Percentiles rank a stretch among this genome's conserved stretches.
phyloP scores from a whole-genome alignment of 225 moss, liverwort and hornwort species.

The Physcomitrellopsis africana region DNA sequence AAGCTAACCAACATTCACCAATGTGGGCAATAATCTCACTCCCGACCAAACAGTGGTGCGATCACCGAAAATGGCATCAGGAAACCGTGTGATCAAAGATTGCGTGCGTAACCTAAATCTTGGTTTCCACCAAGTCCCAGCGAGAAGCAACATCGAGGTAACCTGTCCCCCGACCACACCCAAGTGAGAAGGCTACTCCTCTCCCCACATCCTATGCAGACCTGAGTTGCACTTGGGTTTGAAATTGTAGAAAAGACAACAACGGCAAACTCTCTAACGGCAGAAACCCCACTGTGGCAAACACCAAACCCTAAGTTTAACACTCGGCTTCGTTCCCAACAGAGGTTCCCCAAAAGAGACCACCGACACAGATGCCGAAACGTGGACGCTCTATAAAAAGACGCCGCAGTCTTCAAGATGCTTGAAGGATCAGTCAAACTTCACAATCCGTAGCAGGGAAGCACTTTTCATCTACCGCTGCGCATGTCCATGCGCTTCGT shows the following conservation, averaged over 20 bases:
- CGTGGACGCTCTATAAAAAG: not conserved
- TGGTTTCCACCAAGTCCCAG: conserved; percentile 12
- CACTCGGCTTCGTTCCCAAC: not conserved
- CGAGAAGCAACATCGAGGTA: conserved; percentile 11
- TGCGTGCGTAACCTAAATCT: conserved; percentile 15
- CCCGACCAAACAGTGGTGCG: not conserved
- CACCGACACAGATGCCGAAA: conserved; percentile 9
- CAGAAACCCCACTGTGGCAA: conserved; percentile 13
- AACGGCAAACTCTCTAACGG: not conserved
- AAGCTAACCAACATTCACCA: not conserved
- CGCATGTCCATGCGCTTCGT: not conserved
- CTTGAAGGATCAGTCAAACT: not conserved
- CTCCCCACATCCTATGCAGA: not conserved
- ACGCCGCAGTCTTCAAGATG: not conserved
- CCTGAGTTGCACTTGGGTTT: conserved; percentile 2
- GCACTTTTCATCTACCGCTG: too few relatives aligned
- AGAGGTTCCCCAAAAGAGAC: conserved; percentile 28
- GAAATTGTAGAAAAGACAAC: not conserved
- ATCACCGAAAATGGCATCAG: not conserved
- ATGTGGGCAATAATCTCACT: not conserved
- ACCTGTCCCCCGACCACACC: not conserved
- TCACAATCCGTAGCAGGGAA: not conserved
- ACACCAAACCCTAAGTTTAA: conserved; percentile 12
- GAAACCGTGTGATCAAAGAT: not conserved
- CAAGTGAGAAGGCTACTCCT: not conserved